phyloP scores from a whole-genome alignment of 306 rosid species.

The Vicia villosa region DNA sequence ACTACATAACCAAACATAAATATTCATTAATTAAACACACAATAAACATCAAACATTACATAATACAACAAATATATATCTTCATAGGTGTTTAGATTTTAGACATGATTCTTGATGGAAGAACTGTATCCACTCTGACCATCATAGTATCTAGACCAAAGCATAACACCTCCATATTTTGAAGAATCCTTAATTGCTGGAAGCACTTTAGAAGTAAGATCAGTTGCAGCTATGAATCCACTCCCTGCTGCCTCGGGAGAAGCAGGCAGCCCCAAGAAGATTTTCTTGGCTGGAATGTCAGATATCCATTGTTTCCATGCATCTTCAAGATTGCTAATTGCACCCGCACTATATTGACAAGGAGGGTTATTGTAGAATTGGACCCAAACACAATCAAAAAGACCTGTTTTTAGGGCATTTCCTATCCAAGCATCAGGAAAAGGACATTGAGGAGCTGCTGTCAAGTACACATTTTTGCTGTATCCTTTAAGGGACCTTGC shows the following conservation, averaged over 20 bases:
- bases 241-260: conserved; percentile 43
- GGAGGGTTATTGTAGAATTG: conserved; percentile 52
- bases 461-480: conserved; percentile 32
- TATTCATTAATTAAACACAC: conserved; percentile 1
- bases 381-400: conserved; percentile 46
- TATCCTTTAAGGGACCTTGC: conserved; percentile 44
- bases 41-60: conserved; percentile 4
- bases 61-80: neutral
- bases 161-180: conserved; percentile 48
- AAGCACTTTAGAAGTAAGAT: conserved; percentile 48
- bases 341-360: conserved; percentile 36
- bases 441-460: conserved; percentile 50
- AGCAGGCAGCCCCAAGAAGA: conserved; percentile 49
- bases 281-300: conserved; percentile 39
- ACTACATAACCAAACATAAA: neutral
- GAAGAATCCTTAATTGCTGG: conserved; percentile 43
- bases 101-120: conserved; percentile 42
- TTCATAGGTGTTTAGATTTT: neutral
- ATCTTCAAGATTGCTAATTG: conserved; percentile 36
- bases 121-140: conserved; percentile 41
- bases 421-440: conserved; percentile 50
- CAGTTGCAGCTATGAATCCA: conserved; percentile 40
- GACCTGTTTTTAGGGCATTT: conserved; percentile 45
- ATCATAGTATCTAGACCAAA: conserved; percentile 50
- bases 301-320: conserved; percentile 49